Percentiles rank a stretch among this genome's conserved stretches.
Evolutionary conservation across 2,329 filamentous ascomycete species (phyloP).

Genomic region (Knufia fluminis): DNA sequence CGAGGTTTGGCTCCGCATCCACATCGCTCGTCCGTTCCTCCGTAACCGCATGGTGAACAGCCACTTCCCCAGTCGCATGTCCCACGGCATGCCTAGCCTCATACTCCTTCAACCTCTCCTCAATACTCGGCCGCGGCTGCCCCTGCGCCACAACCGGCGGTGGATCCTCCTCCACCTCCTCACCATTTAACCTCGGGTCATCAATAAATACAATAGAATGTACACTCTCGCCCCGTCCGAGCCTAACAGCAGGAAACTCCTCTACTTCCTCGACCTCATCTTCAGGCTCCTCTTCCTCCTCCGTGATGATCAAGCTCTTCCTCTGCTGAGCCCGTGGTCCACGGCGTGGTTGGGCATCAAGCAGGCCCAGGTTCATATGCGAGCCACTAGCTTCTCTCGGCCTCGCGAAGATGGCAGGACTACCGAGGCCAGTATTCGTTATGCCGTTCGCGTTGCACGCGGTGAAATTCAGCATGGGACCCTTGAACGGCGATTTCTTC

Average conservation of each 20-base stretch:
- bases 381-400: conserved; percentile 25
- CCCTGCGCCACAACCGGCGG: neutral
- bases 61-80: neutral
- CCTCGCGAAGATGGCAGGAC: conserved; percentile 26
- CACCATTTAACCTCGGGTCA: conserved; percentile 7
- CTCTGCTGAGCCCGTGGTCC: conserved; percentile 20
- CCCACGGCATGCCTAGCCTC: neutral
- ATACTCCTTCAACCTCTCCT: neutral
- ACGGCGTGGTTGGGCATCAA: conserved; percentile 16
- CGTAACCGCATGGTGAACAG: neutral
- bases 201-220: conserved; percentile 23
- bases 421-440: conserved; percentile 25
- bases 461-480: conserved; percentile 34
- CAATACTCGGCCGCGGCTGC: neutral
- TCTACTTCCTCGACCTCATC: conserved; percentile 27
- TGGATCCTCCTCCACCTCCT: conserved; percentile 11
- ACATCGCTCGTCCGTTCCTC: neutral
- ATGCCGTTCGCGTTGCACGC: conserved; percentile 23
- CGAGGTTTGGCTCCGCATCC: neutral
- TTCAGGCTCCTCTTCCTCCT: conserved; percentile 30
- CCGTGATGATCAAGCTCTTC: conserved; percentile 30
- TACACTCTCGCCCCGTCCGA: conserved; percentile 21
- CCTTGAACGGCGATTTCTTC: conserved; percentile 38
- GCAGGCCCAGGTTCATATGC: conserved; percentile 18
- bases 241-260: conserved; percentile 15